These are phyloP conservation scores for Tylopilus vinaceipallidus DNA, from an alignment of 768 basidiomycete genomes.

Conservation along the genomic window DNA sequence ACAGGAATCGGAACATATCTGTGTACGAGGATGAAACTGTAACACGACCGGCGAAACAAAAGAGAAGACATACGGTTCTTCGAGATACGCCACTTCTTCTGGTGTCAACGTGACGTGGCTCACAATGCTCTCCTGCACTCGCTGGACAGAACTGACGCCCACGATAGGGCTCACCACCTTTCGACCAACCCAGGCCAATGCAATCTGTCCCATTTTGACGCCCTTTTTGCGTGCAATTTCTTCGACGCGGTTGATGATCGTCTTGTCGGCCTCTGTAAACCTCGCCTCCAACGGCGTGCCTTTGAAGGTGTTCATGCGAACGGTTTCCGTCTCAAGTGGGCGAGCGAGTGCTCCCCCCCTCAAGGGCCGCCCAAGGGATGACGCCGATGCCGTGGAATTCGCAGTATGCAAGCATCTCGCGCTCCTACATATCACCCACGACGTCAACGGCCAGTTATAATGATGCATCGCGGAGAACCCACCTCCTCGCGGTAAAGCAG, in stretches of 20 bases:
- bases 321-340: constrained; percentile 30
- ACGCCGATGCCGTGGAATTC: no score
- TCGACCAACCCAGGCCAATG: constrained; percentile 39
- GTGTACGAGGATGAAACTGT: no score
- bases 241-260: constrained; percentile 40
- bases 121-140: constrained; percentile 31
- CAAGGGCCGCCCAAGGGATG: constrained; percentile 50
- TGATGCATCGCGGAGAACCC: no score
- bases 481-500: constrained; percentile 56
- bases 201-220: no score
- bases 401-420: constrained; percentile 45
- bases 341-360: constrained; percentile 38
- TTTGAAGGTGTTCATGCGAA: constrained; percentile 14
- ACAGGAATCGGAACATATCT: constrained; percentile 22
- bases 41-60: no score
- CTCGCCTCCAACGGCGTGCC: constrained; percentile 26
- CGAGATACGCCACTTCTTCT: constrained; percentile 33
- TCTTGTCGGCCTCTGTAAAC: constrained; percentile 27
- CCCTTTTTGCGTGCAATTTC: no score
- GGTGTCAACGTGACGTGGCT: constrained; percentile 22
- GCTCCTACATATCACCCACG: no score
- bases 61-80: constrained; percentile 23
- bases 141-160: constrained; percentile 34
- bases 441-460: no score
- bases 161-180: constrained; percentile 48